Evolutionary conservation across 2,329 filamentous ascomycete genomes (phyloP), one percentile per base, ranked within the genome.

Genomic region (Magnaporthales sp.): DNA sequence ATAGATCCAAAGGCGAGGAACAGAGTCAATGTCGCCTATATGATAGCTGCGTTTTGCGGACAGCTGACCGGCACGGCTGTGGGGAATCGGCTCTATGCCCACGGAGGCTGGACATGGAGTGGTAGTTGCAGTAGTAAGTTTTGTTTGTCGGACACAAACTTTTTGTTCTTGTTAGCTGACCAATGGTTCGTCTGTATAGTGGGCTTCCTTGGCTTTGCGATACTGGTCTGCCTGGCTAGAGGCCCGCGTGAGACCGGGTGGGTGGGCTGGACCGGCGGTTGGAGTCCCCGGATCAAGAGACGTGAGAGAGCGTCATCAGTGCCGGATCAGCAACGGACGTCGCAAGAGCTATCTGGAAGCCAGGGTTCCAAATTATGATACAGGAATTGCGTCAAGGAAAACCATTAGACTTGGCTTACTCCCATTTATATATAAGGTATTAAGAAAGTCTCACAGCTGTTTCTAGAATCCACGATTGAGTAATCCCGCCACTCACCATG

Each of bases 11-110:
- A 86, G 68, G 88, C 88, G 0, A 79, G 90, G 4, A 95, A 93
- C 76, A 78, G 91, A 3, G 84, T 94, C 27, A 95, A 95, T 73
- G 93, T 91, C 0, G 90, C 88, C 1, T 95, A 92, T 72, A 95
- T 94, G 91, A 83, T 93, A 0, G 82, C 84, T 8, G 87, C 86
- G 0, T 94, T 94, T 72, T 86, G 84, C 30, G 91, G 91, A 0
- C 91, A 95, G 78, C 71, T 95, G 62, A 88, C 88, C 1, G 91
- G 91, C 0, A 89, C 87, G 0, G 81, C 84, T 1, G 84, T 85
- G 4, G 85, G 85, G 0, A 85, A 84, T 68, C 75, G 79, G 22
- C 73, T 85, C 1, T 85, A 84, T 67, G 82, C 82, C 0, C 71
- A 77, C 31, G 83, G 83, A 1, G 83, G 83, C 0, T 85, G 83